A percentile compares a stretch with the other conserved stretches of the same genome.
phyloP scores from a whole-genome alignment of 2,329 filamentous ascomycete genomes.

The Byssochlamys sp. region DNA sequence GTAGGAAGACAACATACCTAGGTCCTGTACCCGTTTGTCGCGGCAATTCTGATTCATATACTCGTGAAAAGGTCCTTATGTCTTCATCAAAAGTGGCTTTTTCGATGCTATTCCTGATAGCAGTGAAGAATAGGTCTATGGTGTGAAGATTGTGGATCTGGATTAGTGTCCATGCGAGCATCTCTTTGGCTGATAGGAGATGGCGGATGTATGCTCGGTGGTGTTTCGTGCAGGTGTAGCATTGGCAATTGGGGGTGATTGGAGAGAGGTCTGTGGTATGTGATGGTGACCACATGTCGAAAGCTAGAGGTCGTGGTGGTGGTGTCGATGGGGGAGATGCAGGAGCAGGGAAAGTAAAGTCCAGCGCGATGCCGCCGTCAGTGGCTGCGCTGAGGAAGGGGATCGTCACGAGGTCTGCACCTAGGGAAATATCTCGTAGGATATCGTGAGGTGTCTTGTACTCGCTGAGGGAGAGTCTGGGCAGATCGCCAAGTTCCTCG shows the following conservation, averaged over 20 bases:
- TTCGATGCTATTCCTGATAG: slow-evolving; percentile 56
- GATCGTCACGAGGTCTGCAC: slow-evolving; percentile 69
- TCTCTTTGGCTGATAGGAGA: slow-evolving; percentile 79
- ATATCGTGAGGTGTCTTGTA: slow-evolving; percentile 65
- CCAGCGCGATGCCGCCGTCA: slow-evolving; percentile 74
- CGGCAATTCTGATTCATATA: slow-evolving; percentile 64
- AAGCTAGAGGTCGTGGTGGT: slow-evolving; percentile 49
- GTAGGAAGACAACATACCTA: slow-evolving; percentile 36
- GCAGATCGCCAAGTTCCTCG: slow-evolving; percentile 50
- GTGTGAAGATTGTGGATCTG: slow-evolving; percentile 83
- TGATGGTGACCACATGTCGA: slow-evolving; percentile 62
- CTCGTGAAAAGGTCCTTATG: slow-evolving; percentile 49
- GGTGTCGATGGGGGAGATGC: slow-evolving; percentile 7
- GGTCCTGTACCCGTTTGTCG: slow-evolving; percentile 67
- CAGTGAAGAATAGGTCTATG: slow-evolving; percentile 62
- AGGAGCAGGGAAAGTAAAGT: slow-evolving; percentile 60
- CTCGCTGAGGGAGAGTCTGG: slow-evolving; percentile 64
- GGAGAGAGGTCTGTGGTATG: slow-evolving; percentile 57
- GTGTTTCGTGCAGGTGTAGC: slow-evolving; percentile 75
- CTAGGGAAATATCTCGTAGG: slow-evolving; percentile 63
- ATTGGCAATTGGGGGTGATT: slow-evolving; percentile 56
- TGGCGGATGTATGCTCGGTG: slow-evolving; percentile 83
- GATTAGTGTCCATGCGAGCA: slow-evolving; percentile 88
- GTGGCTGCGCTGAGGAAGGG: slow-evolving; percentile 66
- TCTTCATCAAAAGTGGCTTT: slow-evolving; percentile 47